Evolutionary conservation across 2,329 filamentous ascomycete genomes (phyloP).

Genomic region (Fusarium sp.): DNA sequence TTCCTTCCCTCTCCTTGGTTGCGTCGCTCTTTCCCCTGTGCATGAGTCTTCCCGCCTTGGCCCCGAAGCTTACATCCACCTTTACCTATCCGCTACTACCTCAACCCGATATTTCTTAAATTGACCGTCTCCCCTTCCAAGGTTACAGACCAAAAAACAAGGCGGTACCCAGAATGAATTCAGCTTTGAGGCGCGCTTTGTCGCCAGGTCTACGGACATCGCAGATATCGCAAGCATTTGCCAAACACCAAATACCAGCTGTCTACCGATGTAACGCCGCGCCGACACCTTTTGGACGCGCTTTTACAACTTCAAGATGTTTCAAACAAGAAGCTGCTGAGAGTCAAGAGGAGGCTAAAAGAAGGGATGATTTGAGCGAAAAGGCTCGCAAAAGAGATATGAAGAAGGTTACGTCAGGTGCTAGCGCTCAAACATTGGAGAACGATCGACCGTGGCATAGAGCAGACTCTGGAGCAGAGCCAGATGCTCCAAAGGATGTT

Average conservation of each 20-base stretch:
- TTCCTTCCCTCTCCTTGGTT: background rate
- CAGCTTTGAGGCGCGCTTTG: conserved; percentile 32
- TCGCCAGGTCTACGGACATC: conserved; percentile 26
- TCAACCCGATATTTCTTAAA: background rate
- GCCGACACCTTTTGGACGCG: conserved; percentile 14
- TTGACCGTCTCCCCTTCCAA: background rate
- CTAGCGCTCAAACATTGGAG: conserved; percentile 41
- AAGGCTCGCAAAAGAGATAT: conserved; percentile 38
- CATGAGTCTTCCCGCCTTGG: conserved; percentile 2
- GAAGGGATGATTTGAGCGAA: conserved; percentile 33
- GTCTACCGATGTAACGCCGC: conserved; percentile 6
- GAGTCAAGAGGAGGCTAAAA: background rate
- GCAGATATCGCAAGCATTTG: conserved; percentile 1
- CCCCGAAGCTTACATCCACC: conserved; percentile 24
- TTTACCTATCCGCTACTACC: background rate
- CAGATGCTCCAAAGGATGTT: conserved; percentile 20
- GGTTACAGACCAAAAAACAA: background rate
- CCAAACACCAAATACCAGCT: conserved; percentile 5
- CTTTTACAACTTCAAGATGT: conserved; percentile 38
- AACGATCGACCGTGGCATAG: conserved; percentile 47
- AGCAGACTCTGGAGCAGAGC: conserved; percentile 26
- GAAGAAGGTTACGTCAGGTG: conserved; percentile 38
- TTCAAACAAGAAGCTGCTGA: conserved; percentile 21
- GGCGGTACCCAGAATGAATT: conserved; percentile 29
- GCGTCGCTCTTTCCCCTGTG: background rate